These are phyloP conservation scores for Vickermania ingenoplastis DNA, from an alignment of 208 protist genomes.

Conservation along the genomic window DNA sequence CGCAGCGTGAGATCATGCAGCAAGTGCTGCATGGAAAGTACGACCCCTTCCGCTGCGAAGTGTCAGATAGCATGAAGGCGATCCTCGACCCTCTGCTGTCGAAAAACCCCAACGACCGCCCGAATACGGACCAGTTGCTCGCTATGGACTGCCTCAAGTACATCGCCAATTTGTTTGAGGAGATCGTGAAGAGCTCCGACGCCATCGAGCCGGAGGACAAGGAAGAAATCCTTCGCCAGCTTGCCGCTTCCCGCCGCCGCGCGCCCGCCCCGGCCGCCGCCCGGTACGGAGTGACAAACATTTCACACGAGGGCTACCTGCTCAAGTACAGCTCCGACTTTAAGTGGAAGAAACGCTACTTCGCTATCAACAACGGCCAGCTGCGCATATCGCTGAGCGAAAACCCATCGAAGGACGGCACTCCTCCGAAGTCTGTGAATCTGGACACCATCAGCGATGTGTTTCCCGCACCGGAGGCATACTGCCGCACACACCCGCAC, in stretches of 20 bases:
- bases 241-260: conserved; percentile 28
- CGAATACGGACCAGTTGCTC: conserved; percentile 64
- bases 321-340: conserved; percentile 82
- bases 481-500: conserved; percentile 74
- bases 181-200: conserved; percentile 77
- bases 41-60: conserved; percentile 61
- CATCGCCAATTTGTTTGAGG: conserved; percentile 79
- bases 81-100: conserved; percentile 63
- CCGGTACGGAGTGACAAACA: conserved; percentile 40
- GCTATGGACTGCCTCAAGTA: conserved; percentile 82
- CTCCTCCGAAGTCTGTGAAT: conserved; percentile 59
- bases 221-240: conserved; percentile 60
- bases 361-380: conserved; percentile 51
- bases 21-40: conserved; percentile 73
- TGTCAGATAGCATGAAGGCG: conserved; percentile 60
- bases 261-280: conserved; percentile 35
- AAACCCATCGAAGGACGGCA: conserved; percentile 58
- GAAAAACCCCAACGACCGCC: conserved; percentile 47
- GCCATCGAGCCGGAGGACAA: conserved; percentile 54
- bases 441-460: conserved; percentile 73
- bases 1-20: conserved; percentile 76
- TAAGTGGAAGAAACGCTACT: conserved; percentile 85
- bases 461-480: conserved; percentile 77
- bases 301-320: conserved; percentile 66
- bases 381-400: conserved; percentile 74